A percentile compares a stretch with the other conserved stretches of the same genome.
phyloP scores from a whole-genome alignment of 352 stramenopile species.

The Phytopythium vexans region DNA sequence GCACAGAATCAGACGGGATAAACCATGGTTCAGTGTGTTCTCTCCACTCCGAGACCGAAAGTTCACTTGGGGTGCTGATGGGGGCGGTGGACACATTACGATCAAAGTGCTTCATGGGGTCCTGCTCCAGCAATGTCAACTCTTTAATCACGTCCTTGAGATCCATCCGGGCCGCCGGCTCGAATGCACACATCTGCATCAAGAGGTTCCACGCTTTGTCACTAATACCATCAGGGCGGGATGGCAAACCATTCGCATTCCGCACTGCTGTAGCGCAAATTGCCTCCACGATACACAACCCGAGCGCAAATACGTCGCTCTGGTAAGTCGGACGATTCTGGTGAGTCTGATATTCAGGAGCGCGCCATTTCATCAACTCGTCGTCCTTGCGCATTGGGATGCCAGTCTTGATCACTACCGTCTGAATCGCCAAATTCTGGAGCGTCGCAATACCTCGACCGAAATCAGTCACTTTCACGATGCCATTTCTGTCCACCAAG shows the following conservation, averaged over 20 bases:
- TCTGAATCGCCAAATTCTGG: conserved; percentile 9
- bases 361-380: conserved; percentile 9
- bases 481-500: conserved; percentile 7
- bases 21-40: too few species aligned
- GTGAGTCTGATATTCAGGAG: conserved; percentile 2
- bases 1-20: too few species aligned
- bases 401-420: not conserved
- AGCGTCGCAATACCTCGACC: conserved; percentile 10
- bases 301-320: conserved; percentile 17
- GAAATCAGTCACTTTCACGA: conserved; percentile 16
- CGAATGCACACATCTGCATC: too few species aligned
- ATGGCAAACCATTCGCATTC: not conserved
- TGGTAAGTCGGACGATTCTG: conserved; percentile 9
- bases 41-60: too few species aligned
- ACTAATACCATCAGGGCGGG: not conserved
- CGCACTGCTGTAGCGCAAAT: not conserved
- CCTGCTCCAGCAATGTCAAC: too few species aligned
- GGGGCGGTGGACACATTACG: too few species aligned
- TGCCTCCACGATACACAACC: conserved; percentile 14
- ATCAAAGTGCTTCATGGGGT: too few species aligned
- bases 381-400: too few species aligned
- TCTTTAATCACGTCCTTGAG: too few species aligned
- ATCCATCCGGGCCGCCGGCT: too few species aligned
- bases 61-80: too few species aligned
- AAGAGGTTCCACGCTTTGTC: too few species aligned